A percentile compares a stretch with the other conserved stretches of the same genome.
phyloP scores from a whole-genome alignment of 192 early-diverging fungal species.

The Geranomyces variabilis region DNA sequence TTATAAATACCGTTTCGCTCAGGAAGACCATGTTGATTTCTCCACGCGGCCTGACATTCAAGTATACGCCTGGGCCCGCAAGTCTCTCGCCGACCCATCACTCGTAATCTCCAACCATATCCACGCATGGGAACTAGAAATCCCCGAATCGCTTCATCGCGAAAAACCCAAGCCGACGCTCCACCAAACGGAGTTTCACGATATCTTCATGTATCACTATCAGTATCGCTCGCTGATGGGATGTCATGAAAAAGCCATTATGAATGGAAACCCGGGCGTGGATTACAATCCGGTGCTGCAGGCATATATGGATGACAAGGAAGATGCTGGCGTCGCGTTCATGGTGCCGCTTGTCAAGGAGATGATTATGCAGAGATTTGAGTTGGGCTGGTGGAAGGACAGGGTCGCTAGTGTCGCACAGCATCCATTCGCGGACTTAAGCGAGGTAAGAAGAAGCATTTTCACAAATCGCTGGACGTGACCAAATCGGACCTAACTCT shows the following conservation, averaged over 20 bases:
- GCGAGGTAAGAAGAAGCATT: neutral
- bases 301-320: neutral
- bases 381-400: constrained; percentile 15
- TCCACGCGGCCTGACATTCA: neutral
- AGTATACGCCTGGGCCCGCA: neutral
- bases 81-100: constrained; percentile 1
- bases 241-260: constrained; percentile 4
- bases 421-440: neutral
- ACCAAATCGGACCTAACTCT: neutral
- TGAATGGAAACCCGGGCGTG: constrained; percentile 8
- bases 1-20: constrained; percentile 14
- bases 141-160: neutral
- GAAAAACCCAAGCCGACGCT: neutral
- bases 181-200: neutral
- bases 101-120: constrained; percentile 16
- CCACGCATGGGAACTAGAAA: constrained; percentile 13
- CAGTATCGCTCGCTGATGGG: constrained; percentile 18
- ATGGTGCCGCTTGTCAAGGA: constrained; percentile 10
- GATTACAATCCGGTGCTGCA: constrained; percentile 13
- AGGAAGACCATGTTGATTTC: neutral
- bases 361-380: neutral
- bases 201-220: constrained; percentile 20
- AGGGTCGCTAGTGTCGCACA: neutral
- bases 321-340: neutral
- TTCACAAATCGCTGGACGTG: too few species aligned